These are phyloP conservation scores for Punica granatum DNA, from an alignment of 345 rosid genomes.

Conservation along the genomic window DNA sequence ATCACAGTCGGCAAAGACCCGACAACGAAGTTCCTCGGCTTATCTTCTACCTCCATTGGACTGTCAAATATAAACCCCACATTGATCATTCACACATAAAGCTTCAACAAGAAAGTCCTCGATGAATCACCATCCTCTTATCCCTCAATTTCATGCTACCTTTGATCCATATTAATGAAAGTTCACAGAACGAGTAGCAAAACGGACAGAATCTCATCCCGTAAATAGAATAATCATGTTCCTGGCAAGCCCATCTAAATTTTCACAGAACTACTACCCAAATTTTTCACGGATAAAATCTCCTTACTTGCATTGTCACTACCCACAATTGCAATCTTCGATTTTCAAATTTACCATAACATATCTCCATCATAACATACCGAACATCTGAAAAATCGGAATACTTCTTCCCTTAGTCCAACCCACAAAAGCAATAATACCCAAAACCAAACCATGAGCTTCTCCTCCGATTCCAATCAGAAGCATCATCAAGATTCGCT, in stretches of 20 bases:
- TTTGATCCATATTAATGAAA: not conserved
- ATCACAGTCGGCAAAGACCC: constrained; percentile 60
- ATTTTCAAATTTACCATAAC: not conserved
- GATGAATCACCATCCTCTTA: not conserved
- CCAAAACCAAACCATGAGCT: not conserved
- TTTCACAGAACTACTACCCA: not conserved
- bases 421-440: too few species aligned
- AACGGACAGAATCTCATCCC: not conserved
- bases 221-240: not conserved
- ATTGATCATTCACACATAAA: not conserved
- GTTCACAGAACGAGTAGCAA: not conserved
- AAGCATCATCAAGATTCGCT: not conserved
- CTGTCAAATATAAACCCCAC: not conserved
- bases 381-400: not conserved
- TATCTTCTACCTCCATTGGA: constrained; percentile 15
- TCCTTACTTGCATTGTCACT: not conserved
- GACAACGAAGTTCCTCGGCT: constrained; percentile 36
- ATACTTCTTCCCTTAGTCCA: not conserved
- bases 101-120: not conserved
- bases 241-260: not conserved
- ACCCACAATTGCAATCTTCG: not conserved
- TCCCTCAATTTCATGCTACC: not conserved
- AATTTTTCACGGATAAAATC: not conserved
- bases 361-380: not conserved
- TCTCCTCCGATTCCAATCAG: not conserved